Conservation (phyloP, 352 stramenopile genomes). For the Globisporangium spinosum region DNA sequence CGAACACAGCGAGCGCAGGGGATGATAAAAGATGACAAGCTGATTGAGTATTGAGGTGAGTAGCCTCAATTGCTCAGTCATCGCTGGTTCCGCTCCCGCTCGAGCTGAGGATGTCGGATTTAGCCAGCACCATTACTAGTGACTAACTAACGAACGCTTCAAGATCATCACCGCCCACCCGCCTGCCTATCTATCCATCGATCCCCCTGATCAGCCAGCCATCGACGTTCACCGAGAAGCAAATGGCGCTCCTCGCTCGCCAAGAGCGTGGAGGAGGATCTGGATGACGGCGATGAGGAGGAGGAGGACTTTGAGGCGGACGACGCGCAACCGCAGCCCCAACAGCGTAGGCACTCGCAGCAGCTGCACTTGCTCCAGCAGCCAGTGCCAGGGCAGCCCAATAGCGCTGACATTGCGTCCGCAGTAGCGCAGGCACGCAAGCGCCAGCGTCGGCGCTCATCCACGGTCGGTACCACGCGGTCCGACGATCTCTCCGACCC, state of each 20-base stretch:
- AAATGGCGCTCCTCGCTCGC: conserved; percentile 11
- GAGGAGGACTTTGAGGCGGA: conserved; percentile 5
- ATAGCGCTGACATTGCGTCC: not conserved
- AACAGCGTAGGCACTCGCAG: not conserved
- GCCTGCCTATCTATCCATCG: not conserved
- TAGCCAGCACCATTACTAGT: too few species aligned
- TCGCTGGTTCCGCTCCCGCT: too few species aligned
- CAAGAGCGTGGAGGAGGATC: conserved; percentile 28
- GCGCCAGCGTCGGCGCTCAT: conserved; percentile 13
- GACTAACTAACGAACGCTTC: not conserved
- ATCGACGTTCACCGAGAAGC: not conserved
- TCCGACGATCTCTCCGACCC: conserved; percentile 12
- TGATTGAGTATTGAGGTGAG: too few species aligned
- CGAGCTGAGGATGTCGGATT: too few species aligned
- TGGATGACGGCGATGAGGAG: conserved; percentile 19
- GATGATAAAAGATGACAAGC: too few species aligned
- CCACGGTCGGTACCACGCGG: not conserved
- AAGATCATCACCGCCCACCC: not conserved
- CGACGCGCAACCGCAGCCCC: not conserved
- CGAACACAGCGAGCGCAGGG: too few species aligned
- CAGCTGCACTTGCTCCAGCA: not conserved
- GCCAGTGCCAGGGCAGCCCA: not conserved
- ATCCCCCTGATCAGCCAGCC: not conserved
- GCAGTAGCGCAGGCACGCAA: not conserved
- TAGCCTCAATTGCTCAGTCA: too few species aligned